Percentiles rank a stretch among this genome's conserved stretches.
phyloP scores from a whole-genome alignment of 176 grass and related monocot genomes.

The Canna indica region DNA sequence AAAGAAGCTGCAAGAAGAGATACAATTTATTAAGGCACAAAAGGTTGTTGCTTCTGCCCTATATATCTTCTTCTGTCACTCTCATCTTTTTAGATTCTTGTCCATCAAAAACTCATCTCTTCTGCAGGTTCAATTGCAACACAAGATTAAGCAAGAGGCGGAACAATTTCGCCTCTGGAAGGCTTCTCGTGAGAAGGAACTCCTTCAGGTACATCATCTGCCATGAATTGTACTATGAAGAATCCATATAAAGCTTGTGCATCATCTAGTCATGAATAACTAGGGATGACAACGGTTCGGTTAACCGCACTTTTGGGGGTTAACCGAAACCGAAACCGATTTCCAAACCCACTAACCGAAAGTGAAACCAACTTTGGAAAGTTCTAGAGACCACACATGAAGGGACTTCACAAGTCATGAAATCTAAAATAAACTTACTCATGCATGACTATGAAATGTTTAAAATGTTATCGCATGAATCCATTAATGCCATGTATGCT shows the following conservation, averaged over 20 bases:
- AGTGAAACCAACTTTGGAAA: too few relatives aligned
- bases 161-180: conserved; percentile 97
- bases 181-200: conserved; percentile 94
- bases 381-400: too few relatives aligned
- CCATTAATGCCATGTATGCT: too few relatives aligned
- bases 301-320: too few relatives aligned
- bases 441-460: too few relatives aligned
- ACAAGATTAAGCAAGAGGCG: conserved; percentile 98
- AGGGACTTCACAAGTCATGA: too few relatives aligned
- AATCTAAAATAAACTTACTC: too few relatives aligned
- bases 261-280: too few relatives aligned
- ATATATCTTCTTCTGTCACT: background rate
- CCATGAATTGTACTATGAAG: conserved; percentile 8
- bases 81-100: conserved; percentile 3
- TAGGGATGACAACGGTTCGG: too few relatives aligned
- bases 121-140: conserved; percentile 73
- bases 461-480: too few relatives aligned
- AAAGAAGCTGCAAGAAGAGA: conserved; percentile 98
- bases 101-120: background rate
- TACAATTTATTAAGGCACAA: conserved; percentile 92
- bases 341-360: too few relatives aligned
- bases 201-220: conserved; percentile 64
- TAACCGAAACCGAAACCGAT: too few relatives aligned
- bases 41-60: conserved; percentile 42
- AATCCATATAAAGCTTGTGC: background rate